Evolutionary conservation across 345 rosid genomes (phyloP), one percentile per base, ranked within the genome.

Genomic region (Eucalyptus rudis): DNA sequence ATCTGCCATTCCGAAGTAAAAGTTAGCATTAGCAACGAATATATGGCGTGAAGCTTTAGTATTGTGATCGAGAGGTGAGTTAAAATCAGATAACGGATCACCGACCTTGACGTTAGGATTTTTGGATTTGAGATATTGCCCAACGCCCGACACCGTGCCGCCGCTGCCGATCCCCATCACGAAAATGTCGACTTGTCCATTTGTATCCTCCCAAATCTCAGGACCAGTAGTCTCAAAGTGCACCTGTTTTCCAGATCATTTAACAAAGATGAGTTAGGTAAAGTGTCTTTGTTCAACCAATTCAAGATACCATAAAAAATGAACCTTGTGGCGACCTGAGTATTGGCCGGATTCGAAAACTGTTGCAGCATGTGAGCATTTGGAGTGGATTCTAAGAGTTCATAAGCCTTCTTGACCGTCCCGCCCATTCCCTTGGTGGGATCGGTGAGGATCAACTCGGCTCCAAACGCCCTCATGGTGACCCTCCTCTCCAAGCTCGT

Each of bases 151-250:
- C 47, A 98, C 99, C 3, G 99, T 98, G 49, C 99, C 99, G 66
- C 99, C 99, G 86, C 99, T 96, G 56, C 99, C 99, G 44, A 98
- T 97, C 90, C 99, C 99, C 99, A 97, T 98, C 29, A 98, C 95
- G 71, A 96, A 98, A 47, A 98, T 97, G 89, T 98, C 99, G 3
- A 98, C 99, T 89, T 95, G 92, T 29, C 99, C 98, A 86, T 91
- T 92, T 8, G 99, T 95, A 79, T 96, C 99, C 91, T 97, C 99
- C 99, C 99, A 98, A 89, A 98, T 97, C 92, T 98, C 99, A 90
- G 98, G 99, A 54, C 99, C 99, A 3, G 99, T 98, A 4, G 99
- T 98, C 66, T 98, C 99, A 90, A 91, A 98, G 91, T 98, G 99
- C 87, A 91, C 93, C 99, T 97, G 91, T 91, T 90, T 17, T 19